Evolutionary conservation across 2,329 filamentous ascomycete genomes (phyloP).

Genomic region (Daldinia eschscholtzii): DNA sequence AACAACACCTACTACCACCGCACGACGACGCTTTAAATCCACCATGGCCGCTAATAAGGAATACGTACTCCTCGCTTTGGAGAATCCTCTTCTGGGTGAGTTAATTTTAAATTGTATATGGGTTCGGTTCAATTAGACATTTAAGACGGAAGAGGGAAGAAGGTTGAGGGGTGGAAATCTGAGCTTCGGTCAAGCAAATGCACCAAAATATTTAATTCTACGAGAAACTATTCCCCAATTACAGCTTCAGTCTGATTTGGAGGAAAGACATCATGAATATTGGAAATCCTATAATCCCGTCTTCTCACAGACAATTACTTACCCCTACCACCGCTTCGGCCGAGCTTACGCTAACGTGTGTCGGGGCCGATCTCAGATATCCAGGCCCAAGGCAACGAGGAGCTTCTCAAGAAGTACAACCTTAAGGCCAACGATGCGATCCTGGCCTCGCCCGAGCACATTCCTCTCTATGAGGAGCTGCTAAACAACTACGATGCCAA

Average conservation of each 20-base stretch:
- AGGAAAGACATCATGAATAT: not conserved
- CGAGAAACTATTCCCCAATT: not conserved
- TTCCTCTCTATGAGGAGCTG: slow-evolving; percentile 91
- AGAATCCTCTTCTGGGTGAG: slow-evolving; percentile 96
- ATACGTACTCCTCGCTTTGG: slow-evolving; percentile 90
- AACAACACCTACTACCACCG: slow-evolving; percentile 10
- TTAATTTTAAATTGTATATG: slow-evolving; percentile 39
- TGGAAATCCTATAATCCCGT: not conserved
- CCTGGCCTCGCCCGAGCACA: slow-evolving; percentile 92
- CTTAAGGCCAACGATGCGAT: slow-evolving; percentile 98
- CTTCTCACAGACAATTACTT: not conserved
- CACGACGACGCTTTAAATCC: slow-evolving; percentile 40
- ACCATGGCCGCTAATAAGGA: slow-evolving; percentile 81
- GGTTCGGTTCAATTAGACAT: slow-evolving; percentile 18
- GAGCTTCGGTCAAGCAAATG: slow-evolving; percentile 1
- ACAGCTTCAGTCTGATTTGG: slow-evolving; percentile 3
- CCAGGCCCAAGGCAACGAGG: slow-evolving; percentile 85
- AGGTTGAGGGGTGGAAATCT: not conserved
- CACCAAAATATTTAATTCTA: not conserved
- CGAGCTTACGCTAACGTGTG: slow-evolving; percentile 17
- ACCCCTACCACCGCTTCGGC: slow-evolving; percentile 7
- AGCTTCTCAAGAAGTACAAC: slow-evolving; percentile 89
- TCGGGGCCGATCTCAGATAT: slow-evolving; percentile 73
- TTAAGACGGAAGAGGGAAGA: slow-evolving; percentile 1
- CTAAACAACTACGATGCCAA: slow-evolving; percentile 93